Evolutionary conservation across 805 yeast species (phyloP).

Genomic region (Isabelozyma pseudorhagii): DNA sequence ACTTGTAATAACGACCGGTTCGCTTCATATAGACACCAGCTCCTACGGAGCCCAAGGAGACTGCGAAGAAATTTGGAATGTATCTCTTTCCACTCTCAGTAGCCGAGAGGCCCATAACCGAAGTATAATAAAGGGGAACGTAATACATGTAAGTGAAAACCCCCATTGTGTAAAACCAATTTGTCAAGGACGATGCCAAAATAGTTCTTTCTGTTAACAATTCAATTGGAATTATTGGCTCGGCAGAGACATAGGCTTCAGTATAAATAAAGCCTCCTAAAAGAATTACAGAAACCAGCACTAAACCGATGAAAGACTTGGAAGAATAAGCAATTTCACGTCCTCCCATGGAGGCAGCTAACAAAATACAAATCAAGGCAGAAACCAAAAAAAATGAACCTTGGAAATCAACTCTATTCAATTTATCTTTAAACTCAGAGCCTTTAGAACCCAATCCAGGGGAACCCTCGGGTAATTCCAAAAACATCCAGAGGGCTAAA

Average conservation of each 20-base stretch:
- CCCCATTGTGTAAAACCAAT: slow-evolving; percentile 70
- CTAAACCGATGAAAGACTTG: slow-evolving; percentile 31
- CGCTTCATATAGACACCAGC: slow-evolving; percentile 65
- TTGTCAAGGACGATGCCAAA: slow-evolving; percentile 60
- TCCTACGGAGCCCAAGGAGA: slow-evolving; percentile 62
- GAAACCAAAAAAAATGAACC: slow-evolving; percentile 62
- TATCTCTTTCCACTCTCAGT: slow-evolving; percentile 57
- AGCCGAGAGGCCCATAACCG: slow-evolving; percentile 52
- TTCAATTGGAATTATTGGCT: slow-evolving; percentile 68
- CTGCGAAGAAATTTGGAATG: slow-evolving; percentile 66
- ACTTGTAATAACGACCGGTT: slow-evolving; percentile 61
- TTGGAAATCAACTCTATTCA: slow-evolving; percentile 61
- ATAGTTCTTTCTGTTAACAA: slow-evolving; percentile 59
- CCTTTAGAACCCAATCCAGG: slow-evolving; percentile 54
- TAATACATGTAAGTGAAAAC: slow-evolving; percentile 62
- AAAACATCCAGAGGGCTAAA: slow-evolving; percentile 30
- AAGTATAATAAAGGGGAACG: slow-evolving; percentile 63
- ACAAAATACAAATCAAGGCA: slow-evolving; percentile 55
- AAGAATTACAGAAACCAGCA: slow-evolving; percentile 30
- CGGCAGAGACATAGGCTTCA: slow-evolving; percentile 50
- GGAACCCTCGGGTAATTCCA: slow-evolving; percentile 51
- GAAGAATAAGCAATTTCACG: slow-evolving; percentile 48
- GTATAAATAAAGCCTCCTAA: slow-evolving; percentile 44
- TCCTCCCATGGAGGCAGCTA: slow-evolving; percentile 68
- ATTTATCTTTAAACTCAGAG: slow-evolving; percentile 42